Percentiles rank a stretch among this genome's conserved stretches.
These are phyloP conservation scores for Iris pallida DNA, from an alignment of 116 monocot species.

Conservation along the genomic window DNA sequence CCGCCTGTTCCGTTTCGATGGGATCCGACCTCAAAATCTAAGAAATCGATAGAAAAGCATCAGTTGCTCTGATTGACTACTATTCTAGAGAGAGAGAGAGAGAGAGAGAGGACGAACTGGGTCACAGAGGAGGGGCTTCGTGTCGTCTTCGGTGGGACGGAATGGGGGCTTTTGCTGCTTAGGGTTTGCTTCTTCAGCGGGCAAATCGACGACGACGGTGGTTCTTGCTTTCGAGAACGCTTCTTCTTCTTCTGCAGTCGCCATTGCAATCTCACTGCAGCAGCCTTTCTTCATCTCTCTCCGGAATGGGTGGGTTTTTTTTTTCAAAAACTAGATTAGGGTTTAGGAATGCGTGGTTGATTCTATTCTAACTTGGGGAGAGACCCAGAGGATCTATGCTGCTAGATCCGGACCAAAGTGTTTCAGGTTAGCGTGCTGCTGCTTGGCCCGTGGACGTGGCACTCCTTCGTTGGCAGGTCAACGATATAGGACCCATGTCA, in stretches of 20 bases:
- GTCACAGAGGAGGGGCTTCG: conserved; percentile 70
- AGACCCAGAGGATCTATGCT: too few species aligned
- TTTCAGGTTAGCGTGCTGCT: too few species aligned
- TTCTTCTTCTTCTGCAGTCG: too few species aligned
- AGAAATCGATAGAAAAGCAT: background rate
- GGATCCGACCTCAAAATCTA: conserved; percentile 72
- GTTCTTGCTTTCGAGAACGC: background rate
- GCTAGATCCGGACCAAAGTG: too few species aligned
- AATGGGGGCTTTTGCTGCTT: conserved; percentile 54
- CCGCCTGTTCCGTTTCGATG: conserved; percentile 70
- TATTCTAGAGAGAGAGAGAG: background rate
- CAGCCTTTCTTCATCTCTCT: background rate
- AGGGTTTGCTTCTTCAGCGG: background rate
- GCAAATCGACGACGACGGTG: too few species aligned
- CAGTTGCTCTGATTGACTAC: background rate
- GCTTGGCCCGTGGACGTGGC: too few species aligned
- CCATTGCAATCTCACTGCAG: too few species aligned
- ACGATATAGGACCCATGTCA: too few species aligned
- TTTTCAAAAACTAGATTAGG: too few species aligned
- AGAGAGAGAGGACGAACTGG: conserved; percentile 30
- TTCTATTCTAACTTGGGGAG: background rate
- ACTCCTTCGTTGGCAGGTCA: too few species aligned
- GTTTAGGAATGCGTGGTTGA: background rate
- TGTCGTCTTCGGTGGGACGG: conserved; percentile 53
- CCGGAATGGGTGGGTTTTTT: too few species aligned